A percentile compares a stretch with the other conserved stretches of the same genome.
Conservation (phyloP, 139 green algal genomes). For the Closterium sp. region DNA sequence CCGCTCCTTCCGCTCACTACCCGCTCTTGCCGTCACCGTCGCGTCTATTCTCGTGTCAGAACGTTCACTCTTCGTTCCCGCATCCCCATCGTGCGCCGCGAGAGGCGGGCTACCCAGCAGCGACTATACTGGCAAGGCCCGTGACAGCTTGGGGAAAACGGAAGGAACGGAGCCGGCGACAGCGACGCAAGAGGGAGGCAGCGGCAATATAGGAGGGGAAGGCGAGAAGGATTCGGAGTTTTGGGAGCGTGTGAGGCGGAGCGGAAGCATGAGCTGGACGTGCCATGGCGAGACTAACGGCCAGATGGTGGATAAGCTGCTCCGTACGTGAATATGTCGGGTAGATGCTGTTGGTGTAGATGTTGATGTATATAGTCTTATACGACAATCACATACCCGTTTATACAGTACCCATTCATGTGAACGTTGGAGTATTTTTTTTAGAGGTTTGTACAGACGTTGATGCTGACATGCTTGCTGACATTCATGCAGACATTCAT, state of each 20-base stretch:
- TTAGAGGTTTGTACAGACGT: neutral
- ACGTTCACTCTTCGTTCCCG: neutral
- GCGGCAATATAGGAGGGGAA: neutral
- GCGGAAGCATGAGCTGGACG: slow-evolving; percentile 40
- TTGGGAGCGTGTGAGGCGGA: neutral
- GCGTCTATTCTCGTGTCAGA: neutral
- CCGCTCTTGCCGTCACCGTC: neutral
- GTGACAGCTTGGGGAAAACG: neutral
- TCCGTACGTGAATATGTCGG: neutral
- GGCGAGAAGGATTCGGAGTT: neutral
- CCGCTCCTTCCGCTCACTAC: neutral
- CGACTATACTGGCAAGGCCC: neutral
- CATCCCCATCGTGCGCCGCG: neutral
- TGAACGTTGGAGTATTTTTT: neutral
- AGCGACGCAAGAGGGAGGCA: neutral
- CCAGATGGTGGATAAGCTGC: slow-evolving; percentile 25
- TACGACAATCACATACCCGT: neutral
- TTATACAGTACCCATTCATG: too few relatives aligned
- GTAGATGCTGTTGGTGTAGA: too few relatives aligned
- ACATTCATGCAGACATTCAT: neutral
- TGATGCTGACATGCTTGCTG: neutral
- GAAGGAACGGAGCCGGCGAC: neutral
- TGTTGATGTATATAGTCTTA: neutral
- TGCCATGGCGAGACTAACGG: slow-evolving; percentile 40
- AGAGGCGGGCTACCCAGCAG: neutral